Evolutionary conservation across 495 filamentous ascomycete species (phyloP).

Genomic region (Bryoglossum gracile): DNA sequence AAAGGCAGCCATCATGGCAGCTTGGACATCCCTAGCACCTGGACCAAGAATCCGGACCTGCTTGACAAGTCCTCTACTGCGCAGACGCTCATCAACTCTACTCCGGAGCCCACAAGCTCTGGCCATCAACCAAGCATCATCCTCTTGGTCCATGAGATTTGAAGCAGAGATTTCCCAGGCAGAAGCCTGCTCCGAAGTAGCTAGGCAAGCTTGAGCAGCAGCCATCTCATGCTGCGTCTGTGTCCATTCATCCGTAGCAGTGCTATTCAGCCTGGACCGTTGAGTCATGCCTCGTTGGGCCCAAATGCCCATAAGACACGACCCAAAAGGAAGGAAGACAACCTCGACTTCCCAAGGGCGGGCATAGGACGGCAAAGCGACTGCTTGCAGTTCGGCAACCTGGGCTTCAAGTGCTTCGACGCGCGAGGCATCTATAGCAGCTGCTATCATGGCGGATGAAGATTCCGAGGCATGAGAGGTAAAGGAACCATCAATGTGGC

Average conservation of each 20-base stretch:
- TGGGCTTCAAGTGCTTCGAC: conserved; percentile 50
- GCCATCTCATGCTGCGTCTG: conserved; percentile 42
- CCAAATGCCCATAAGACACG: conserved; percentile 54
- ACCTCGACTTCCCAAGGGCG: conserved; percentile 65
- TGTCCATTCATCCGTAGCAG: conserved; percentile 47
- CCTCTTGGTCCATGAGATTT: conserved; percentile 24
- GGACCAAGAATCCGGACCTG: conserved; percentile 46
- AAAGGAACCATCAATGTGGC: conserved; percentile 20
- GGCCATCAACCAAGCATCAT: conserved; percentile 30
- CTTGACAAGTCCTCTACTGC: conserved; percentile 59
- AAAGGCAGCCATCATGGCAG: conserved; percentile 52
- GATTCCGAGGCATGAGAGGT: conserved; percentile 38
- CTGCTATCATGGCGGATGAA: conserved; percentile 30
- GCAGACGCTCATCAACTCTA: conserved; percentile 52
- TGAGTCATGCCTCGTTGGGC: conserved; percentile 39
- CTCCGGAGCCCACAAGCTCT: conserved; percentile 49
- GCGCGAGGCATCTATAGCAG: conserved; percentile 30
- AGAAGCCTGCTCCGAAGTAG: conserved; percentile 28
- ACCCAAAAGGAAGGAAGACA: conserved; percentile 58
- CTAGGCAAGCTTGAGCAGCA: conserved; percentile 31
- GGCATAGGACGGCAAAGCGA: conserved; percentile 43
- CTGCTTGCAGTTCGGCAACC: conserved; percentile 46
- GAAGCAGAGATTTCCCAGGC: conserved; percentile 40
- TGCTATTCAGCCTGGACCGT: conserved; percentile 32
- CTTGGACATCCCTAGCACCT: conserved; percentile 53